phyloP scores from a whole-genome alignment of 2,329 filamentous ascomycete genomes.

The Verticillium klebahnii region DNA sequence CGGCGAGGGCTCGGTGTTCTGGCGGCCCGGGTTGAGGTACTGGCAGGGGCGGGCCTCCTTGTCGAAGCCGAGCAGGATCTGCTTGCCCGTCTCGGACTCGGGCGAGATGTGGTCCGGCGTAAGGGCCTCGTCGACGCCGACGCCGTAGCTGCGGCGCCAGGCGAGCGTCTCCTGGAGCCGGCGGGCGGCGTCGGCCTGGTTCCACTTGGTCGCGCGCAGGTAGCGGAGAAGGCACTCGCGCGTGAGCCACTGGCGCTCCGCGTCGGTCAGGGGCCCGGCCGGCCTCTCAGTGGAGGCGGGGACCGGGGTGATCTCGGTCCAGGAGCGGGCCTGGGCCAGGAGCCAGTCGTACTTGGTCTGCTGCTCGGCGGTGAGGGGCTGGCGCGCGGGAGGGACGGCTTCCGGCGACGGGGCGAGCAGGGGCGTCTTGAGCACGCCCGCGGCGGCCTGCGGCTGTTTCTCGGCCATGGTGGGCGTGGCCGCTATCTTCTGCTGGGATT shows the following conservation, averaged over 20 bases:
- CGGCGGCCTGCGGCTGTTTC: background rate
- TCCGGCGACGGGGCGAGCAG: slow-evolving; percentile 52
- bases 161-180: slow-evolving; percentile 76
- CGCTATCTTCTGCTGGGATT: no score
- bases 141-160: slow-evolving; percentile 89
- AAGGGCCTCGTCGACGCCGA: slow-evolving; percentile 54
- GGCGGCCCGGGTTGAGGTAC: slow-evolving; percentile 82
- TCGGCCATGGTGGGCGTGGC: background rate
- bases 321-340: slow-evolving; percentile 63
- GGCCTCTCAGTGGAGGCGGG: slow-evolving; percentile 56
- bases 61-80: slow-evolving; percentile 85
- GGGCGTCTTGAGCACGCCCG: slow-evolving; percentile 41
- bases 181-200: slow-evolving; percentile 67
- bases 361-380: slow-evolving; percentile 70
- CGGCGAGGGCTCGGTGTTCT: slow-evolving; percentile 85
- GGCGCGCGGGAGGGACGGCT: slow-evolving; percentile 50
- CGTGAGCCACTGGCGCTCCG: slow-evolving; percentile 85
- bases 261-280: slow-evolving; percentile 65
- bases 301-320: slow-evolving; percentile 62
- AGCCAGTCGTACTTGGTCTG: slow-evolving; percentile 75
- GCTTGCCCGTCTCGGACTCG: slow-evolving; percentile 96
- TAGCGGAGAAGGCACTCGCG: slow-evolving; percentile 90
- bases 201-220: slow-evolving; percentile 90
- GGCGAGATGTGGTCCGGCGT: slow-evolving; percentile 84
- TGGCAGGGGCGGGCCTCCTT: slow-evolving; percentile 80